A percentile compares a stretch with the other conserved stretches of the same genome.
These are phyloP conservation scores for Colletotrichum neosansevieriae DNA, from an alignment of 2,329 filamentous ascomycete species.

Conservation along the genomic window DNA sequence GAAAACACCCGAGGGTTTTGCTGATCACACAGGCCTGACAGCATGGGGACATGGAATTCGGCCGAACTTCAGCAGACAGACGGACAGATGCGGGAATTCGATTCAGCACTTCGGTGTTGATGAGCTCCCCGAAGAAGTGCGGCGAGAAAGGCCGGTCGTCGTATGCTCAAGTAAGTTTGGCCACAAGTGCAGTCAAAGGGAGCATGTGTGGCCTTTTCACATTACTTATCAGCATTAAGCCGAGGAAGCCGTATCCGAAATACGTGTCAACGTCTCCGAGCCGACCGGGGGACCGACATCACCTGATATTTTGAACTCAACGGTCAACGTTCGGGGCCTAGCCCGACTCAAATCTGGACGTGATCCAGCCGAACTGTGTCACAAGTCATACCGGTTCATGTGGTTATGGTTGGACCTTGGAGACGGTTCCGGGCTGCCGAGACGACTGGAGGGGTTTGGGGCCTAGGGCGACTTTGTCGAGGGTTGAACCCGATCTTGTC, in stretches of 20 bases:
- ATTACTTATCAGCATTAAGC: not conserved
- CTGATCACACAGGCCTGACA: constrained; percentile 13
- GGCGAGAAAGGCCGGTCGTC: not conserved
- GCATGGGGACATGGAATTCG: constrained; percentile 6
- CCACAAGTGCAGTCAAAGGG: not conserved
- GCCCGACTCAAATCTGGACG: not conserved
- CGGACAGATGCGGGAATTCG: not conserved
- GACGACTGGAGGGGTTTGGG: not conserved
- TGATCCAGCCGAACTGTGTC: constrained; percentile 19
- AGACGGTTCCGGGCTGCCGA: constrained; percentile 17
- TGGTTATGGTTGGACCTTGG: constrained; percentile 20
- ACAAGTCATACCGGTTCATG: constrained; percentile 6
- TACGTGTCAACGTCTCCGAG: not conserved
- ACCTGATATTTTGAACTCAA: constrained; percentile 13
- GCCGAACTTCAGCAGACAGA: constrained; percentile 8
- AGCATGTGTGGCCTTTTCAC: not conserved
- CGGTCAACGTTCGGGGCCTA: not conserved
- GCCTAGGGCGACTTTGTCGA: not conserved
- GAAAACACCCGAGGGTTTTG: not conserved
- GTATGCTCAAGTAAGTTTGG: not conserved
- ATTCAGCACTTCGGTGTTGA: not conserved
- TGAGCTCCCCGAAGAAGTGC: not conserved
- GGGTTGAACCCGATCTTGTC: constrained; percentile 8
- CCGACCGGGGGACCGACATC: not conserved
- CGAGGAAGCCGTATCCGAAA: constrained; percentile 1